Evolutionary conservation across 768 basidiomycete species (phyloP), one percentile per base, ranked within the genome.

Genomic region (Suillus brevipes): DNA sequence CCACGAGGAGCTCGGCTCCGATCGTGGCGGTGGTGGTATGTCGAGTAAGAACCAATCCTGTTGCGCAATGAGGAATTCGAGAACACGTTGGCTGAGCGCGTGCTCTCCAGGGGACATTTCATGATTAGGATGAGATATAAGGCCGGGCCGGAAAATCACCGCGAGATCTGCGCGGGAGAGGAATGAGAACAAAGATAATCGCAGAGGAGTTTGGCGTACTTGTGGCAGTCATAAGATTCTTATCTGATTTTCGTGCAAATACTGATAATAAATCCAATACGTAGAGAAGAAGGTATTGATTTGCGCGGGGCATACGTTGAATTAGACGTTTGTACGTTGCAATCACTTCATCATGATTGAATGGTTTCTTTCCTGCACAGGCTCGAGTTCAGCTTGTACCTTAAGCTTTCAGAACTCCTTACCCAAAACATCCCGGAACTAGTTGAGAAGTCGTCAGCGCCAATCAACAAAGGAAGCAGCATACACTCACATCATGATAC

Each of bases 241-340:
- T 90, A 68, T 94, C 91, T 53, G 89, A 86, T 75, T 94, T 96
- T 64, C 91, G 86, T 4, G 95, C 90, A 78, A 99, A 99, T 9
- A 99, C 97, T 60, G 93, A 94, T 61, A 99, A 83, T 36, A 99
- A 85, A 76, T 99, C 97, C 65, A 99, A 86, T 58, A 99, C 95
- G 75, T 99, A 99, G 63, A 98, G 88, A 28, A 99, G 84, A n/a
- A 99, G 89, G 75, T 96, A 96, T 73, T 97, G 95, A 68, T 98
- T 97, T 25, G 91, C 85, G 37, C 88, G 87, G 1, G 97, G 93
- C 84, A 99, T 87, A 60, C 84, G 82, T 38, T 87, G 84, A 66
- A 99, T 97, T 64, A 99, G 82, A 38, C 83, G 81, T 72, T 92
- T 94, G 83, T 95, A 99, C 4, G 87, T 88, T 49, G 85, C 76